Percentiles rank a stretch among this genome's conserved stretches.
Evolutionary conservation across 306 rosid genomes (phyloP).

Genomic region (Arachis hypogaea): DNA sequence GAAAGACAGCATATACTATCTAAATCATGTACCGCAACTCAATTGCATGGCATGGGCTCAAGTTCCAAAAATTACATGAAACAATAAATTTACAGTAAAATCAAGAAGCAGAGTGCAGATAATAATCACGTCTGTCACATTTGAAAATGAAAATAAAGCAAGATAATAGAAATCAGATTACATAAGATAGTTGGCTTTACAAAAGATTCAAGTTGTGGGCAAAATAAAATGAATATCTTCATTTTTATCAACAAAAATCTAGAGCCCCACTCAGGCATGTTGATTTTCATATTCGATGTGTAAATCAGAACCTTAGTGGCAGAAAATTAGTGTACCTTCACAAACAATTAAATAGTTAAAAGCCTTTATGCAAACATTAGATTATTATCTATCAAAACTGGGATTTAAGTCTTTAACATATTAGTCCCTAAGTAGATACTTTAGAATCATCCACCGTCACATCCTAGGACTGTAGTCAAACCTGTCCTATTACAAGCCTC

Average conservation of each 20-base stretch:
- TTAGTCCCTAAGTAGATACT: not conserved
- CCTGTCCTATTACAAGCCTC: slow-evolving; percentile 15
- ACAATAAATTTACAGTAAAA: slow-evolving; percentile 6
- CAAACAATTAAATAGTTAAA: not conserved
- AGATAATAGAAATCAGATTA: not conserved
- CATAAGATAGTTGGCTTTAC: not conserved
- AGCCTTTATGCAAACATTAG: slow-evolving; percentile 3
- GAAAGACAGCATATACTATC: slow-evolving; percentile 4
- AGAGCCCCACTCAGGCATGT: not conserved
- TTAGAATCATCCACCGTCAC: not conserved
- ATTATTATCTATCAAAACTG: slow-evolving; percentile 3
- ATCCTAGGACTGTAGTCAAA: not conserved
- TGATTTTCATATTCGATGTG: slow-evolving; percentile 14
- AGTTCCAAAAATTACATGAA: slow-evolving; percentile 3
- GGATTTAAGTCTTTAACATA: not conserved
- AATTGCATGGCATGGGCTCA: slow-evolving; percentile 10
- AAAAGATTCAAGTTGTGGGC: slow-evolving; percentile 16
- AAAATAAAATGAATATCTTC: slow-evolving; percentile 12
- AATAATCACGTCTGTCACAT: slow-evolving; percentile 28
- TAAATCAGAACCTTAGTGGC: not conserved
- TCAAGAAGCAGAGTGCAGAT: slow-evolving; percentile 11
- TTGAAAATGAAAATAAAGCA: slow-evolving; percentile 20
- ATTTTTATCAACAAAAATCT: not conserved
- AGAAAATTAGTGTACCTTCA: slow-evolving; percentile 16
- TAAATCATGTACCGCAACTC: slow-evolving; percentile 22